phyloP scores from a whole-genome alignment of 2,329 filamentous ascomycete species.

The Colletotrichum graminicola region DNA sequence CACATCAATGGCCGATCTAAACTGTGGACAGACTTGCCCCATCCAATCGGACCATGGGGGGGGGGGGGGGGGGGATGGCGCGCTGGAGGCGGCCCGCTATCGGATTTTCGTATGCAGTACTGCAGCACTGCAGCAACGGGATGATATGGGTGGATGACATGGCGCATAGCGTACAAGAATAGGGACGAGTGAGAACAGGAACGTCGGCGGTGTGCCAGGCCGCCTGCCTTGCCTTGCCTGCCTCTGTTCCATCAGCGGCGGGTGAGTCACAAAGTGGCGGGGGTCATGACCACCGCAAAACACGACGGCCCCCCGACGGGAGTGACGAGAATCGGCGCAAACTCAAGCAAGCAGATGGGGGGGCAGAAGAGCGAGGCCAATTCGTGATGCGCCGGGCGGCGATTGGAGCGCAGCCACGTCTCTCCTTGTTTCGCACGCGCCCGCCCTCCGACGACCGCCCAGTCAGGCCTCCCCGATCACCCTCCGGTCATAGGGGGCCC shows the following conservation, averaged over 20 bases:
- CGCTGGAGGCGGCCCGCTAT: constrained; percentile 31
- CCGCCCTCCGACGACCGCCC: constrained; percentile 2
- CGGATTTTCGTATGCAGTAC: constrained; percentile 6
- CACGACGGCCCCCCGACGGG: neutral
- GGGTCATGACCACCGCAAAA: neutral
- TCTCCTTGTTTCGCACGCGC: constrained; percentile 17
- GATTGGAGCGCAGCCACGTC: constrained; percentile 34
- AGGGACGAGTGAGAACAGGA: neutral
- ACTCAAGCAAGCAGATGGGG: neutral
- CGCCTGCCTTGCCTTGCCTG: neutral
- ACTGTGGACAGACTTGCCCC: too few species aligned
- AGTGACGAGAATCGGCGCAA: neutral
- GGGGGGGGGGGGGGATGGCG: neutral
- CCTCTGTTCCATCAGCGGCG: neutral
- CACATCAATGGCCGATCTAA: too few species aligned
- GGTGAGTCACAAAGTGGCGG: constrained; percentile 12
- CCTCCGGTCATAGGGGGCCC: constrained; percentile 15
- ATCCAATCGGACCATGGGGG: too few species aligned
- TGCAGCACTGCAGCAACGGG: constrained; percentile 17
- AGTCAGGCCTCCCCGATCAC: constrained; percentile 31
- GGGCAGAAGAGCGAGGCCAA: neutral
- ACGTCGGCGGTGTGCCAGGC: constrained; percentile 13
- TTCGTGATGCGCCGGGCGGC: constrained; percentile 34
- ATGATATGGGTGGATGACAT: constrained; percentile 6
- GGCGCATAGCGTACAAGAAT: constrained; percentile 1